A percentile compares a stretch with the other conserved stretches of the same genome.
phyloP scores from a whole-genome alignment of 1,284 basidiomycete genomes.

The Gymnopus androsaceus region DNA sequence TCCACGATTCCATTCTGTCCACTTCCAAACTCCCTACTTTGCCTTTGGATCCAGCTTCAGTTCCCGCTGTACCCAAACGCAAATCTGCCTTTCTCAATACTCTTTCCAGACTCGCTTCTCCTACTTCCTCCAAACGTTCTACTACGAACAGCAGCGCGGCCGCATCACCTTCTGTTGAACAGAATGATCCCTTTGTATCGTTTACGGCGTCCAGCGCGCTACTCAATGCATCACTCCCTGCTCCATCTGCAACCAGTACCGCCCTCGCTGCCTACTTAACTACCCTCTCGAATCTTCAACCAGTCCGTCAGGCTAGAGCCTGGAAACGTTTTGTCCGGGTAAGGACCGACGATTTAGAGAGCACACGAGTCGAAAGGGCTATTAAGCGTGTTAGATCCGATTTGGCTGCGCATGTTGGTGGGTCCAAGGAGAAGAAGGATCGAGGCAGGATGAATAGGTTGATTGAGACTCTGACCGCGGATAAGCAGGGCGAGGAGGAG shows the following conservation, averaged over 20 bases:
- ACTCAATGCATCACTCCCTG: slow-evolving; percentile 21
- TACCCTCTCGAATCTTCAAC: slow-evolving; percentile 66
- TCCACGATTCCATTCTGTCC: slow-evolving; percentile 55
- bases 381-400: slow-evolving; percentile 87
- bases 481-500: slow-evolving; percentile 34
- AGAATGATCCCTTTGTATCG: slow-evolving; percentile 60
- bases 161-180: slow-evolving; percentile 56
- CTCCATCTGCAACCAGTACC: slow-evolving; percentile 55
- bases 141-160: slow-evolving; percentile 15
- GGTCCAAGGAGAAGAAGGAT: slow-evolving; percentile 21
- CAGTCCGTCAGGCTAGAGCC: slow-evolving; percentile 61
- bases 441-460: slow-evolving; percentile 28
- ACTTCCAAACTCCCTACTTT: slow-evolving; percentile 57
- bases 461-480: slow-evolving; percentile 18
- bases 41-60: slow-evolving; percentile 55
- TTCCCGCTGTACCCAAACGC: slow-evolving; percentile 65
- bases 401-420: slow-evolving; percentile 65
- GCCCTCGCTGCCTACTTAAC: slow-evolving; percentile 82
- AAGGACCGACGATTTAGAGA: slow-evolving; percentile 83
- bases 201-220: slow-evolving; percentile 32
- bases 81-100: slow-evolving; percentile 82
- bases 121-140: slow-evolving; percentile 38
- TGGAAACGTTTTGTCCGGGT: slow-evolving; percentile 89
- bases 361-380: slow-evolving; percentile 81
- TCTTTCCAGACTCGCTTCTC: slow-evolving; percentile 74